Base-by-base conservation (phyloP, 2,329 filamentous ascomycete species). In the Epichloe sibirici region DNA sequence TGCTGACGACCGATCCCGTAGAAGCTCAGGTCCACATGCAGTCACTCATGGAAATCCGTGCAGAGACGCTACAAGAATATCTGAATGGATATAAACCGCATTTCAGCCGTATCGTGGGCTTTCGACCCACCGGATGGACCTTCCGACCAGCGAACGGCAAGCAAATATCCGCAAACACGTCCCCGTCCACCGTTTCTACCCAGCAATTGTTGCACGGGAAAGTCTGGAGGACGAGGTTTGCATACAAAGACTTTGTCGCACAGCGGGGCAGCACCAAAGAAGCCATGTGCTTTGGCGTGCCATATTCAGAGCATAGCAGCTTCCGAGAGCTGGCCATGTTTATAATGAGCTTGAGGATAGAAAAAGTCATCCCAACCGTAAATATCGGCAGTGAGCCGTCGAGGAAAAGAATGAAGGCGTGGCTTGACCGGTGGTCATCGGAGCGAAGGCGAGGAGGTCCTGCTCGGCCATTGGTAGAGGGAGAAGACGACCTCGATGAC, bases 21-120 rank as follows among this genome's bases (percentile, higher is more conserved):
- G 87, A 88, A 61, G 93, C 93, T 0, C 91, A 97, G 67, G 90
- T 98, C 0, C 93, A 98, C 69, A 96, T 98, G 90, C 94, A 95
- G 61, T 90, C 87, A 61, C 76, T 98, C 9, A 93, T 93, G 76
- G 91, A 97, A 67, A 90, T 98, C 58, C 84, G 90, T 28, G 83
- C 90, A 37, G 90, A 96, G 59, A 95, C 91, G 0, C 76, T 98
- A 1, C 83, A 88, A 57, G 90, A 95, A 55, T 98, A 98, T 62
- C 78, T 97, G 5, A 81, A 85, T 60, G 76, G 79, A 38, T 87
- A 89, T 71, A 86, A 85, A 57, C 84, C 86, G 6, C 83, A 88
- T 59, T 98, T 97, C 66, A 82, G 82, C 13, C 85, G 88, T 50
- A 82, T 95, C 45, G 86, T 97, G 17, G 93, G 90, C 4, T 95